These are phyloP conservation scores for Ashbya aceris DNA, from an alignment of 1,139 yeast species.

Conservation along the genomic window DNA sequence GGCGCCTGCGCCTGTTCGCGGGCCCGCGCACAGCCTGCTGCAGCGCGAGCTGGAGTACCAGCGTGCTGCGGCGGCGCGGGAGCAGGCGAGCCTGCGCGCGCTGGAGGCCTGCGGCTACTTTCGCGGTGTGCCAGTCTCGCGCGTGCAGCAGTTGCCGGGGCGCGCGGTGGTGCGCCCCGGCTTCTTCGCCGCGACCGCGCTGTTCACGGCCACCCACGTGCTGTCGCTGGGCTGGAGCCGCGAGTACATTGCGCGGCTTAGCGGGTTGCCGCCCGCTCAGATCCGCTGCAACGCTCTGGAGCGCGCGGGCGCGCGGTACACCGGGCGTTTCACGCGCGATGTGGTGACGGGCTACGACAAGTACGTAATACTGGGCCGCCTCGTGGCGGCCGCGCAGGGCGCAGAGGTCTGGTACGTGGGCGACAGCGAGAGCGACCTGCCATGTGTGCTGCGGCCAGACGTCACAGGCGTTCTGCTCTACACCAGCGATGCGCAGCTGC, in stretches of 20 bases:
- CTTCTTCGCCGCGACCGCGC: not conserved
- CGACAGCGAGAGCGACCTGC: constrained; percentile 28
- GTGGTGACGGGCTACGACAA: constrained; percentile 26
- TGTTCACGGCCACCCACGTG: constrained; percentile 12
- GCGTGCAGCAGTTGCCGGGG: constrained; percentile 12
- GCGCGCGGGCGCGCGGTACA: constrained; percentile 10
- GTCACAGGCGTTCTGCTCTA: constrained; percentile 21
- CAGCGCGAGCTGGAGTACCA: constrained; percentile 15
- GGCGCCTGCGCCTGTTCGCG: constrained; percentile 2
- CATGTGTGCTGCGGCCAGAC: constrained; percentile 21
- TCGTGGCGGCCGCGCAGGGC: not conserved
- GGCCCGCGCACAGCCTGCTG: constrained; percentile 6
- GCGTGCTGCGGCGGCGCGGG: constrained; percentile 15
- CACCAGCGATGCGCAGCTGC: not conserved
- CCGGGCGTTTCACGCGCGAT: constrained; percentile 21
- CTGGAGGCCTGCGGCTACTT: constrained; percentile 16
- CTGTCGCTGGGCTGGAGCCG: constrained; percentile 27
- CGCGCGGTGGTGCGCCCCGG: constrained; percentile 7
- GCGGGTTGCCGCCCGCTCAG: constrained; percentile 8
- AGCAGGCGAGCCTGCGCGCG: constrained; percentile 20
- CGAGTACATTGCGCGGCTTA: constrained; percentile 20
- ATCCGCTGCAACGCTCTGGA: constrained; percentile 22
- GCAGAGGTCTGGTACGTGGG: constrained; percentile 25
- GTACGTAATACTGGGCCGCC: constrained; percentile 8
- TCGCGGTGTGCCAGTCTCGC: constrained; percentile 12